Conservation (phyloP, 257 asterid genomes). For the Paulownia fortunei region DNA sequence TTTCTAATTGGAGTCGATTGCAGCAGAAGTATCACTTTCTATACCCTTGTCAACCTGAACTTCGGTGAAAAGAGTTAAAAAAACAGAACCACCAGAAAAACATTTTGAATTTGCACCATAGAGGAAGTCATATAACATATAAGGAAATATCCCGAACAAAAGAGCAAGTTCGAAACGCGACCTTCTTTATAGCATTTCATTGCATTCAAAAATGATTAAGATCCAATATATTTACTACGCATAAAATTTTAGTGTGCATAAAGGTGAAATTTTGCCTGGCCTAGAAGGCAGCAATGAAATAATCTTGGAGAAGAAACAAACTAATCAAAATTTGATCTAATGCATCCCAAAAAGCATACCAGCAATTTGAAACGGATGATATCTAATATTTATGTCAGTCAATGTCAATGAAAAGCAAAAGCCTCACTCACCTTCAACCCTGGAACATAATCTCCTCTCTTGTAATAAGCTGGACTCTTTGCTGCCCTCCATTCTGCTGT, state of each 20-base stretch:
- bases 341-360: slow-evolving; percentile 27
- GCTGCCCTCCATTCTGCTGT: slow-evolving; percentile 98
- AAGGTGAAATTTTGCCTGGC: not conserved
- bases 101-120: not conserved
- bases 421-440: slow-evolving; percentile 68
- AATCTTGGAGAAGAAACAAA: not conserved
- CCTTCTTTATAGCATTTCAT: not conserved
- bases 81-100: not conserved
- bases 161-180: not conserved
- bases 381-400: not conserved
- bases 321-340: slow-evolving; percentile 17
- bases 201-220: not conserved
- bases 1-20: not conserved
- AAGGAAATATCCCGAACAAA: not conserved
- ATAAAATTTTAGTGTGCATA: not conserved
- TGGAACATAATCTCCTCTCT: slow-evolving; percentile 97
- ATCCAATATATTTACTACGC: not conserved
- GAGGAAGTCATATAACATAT: not conserved
- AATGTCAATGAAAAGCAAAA: not conserved
- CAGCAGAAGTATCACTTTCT: not conserved
- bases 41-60: not conserved
- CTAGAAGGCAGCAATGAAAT: not conserved
- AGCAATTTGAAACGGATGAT: slow-evolving; percentile 44
- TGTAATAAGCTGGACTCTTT: slow-evolving; percentile 85
- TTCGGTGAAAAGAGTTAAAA: not conserved